Conservation (phyloP, 1,284 basidiomycete species). For the Serendipita sp. region DNA sequence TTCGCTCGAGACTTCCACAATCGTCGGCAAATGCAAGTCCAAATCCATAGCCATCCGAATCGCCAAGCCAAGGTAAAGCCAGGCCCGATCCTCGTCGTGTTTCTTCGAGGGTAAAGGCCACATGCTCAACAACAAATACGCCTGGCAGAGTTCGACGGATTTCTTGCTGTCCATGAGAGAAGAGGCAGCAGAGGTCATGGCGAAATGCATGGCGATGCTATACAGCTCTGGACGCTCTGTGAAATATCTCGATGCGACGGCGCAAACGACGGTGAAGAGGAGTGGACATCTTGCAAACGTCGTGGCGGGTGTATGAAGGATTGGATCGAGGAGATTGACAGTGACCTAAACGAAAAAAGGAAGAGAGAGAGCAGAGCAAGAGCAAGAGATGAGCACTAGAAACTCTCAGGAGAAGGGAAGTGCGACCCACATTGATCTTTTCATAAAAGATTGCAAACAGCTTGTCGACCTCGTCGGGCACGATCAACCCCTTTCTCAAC, state of each 20-base stretch:
- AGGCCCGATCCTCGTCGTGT: constrained; percentile 41
- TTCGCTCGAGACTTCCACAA: constrained; percentile 25
- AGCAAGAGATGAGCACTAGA: not conserved
- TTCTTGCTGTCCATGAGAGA: constrained; percentile 35
- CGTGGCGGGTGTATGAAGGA: constrained; percentile 58
- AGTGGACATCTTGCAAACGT: constrained; percentile 65
- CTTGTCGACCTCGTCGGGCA: constrained; percentile 55
- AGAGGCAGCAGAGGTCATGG: constrained; percentile 35
- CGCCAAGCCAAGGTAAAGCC: constrained; percentile 44
- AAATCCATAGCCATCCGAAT: constrained; percentile 31
- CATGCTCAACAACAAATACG: constrained; percentile 35
- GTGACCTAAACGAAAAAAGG: constrained; percentile 31
- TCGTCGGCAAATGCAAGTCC: constrained; percentile 28
- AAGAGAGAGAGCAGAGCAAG: not conserved
- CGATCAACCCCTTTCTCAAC: constrained; percentile 42
- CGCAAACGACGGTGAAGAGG: constrained; percentile 59
- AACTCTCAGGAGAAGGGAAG: not conserved
- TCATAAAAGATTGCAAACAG: constrained; percentile 69
- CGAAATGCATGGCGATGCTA: constrained; percentile 35
- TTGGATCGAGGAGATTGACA: constrained; percentile 53
- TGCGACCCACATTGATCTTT: constrained; percentile 46
- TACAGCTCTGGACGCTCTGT: constrained; percentile 30
- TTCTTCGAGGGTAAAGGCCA: constrained; percentile 43
- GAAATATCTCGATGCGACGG: constrained; percentile 36
- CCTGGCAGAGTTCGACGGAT: constrained; percentile 42